Conservation (phyloP, 805 yeast species). For the Sugiyamaella americana region DNA sequence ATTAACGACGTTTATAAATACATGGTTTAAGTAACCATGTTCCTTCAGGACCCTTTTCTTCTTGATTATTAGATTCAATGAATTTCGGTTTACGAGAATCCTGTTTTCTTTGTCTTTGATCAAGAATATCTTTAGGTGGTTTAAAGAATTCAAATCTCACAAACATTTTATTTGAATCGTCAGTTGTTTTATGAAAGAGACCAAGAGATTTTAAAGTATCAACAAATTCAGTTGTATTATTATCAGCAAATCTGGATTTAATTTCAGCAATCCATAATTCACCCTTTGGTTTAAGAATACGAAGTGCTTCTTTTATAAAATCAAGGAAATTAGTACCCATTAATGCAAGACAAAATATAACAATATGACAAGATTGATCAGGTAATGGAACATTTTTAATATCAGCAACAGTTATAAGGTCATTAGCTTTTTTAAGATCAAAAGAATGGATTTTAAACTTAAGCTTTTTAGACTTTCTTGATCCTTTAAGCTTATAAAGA, state of each 20-base stretch:
- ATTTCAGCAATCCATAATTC: constrained; percentile 98
- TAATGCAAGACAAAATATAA: constrained; percentile 86
- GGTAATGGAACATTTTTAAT: constrained; percentile 81
- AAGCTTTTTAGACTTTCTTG: constrained; percentile 32
- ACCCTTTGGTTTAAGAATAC: constrained; percentile 84
- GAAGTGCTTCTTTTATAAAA: constrained; percentile 81
- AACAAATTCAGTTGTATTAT: constrained; percentile 53
- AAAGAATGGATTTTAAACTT: constrained; percentile 71
- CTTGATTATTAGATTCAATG: constrained; percentile 63
- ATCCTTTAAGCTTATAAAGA: constrained; percentile 39
- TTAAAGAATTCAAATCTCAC: constrained; percentile 90
- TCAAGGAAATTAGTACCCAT: constrained; percentile 98
- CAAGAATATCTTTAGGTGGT: constrained; percentile 64
- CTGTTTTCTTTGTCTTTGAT: constrained; percentile 44
- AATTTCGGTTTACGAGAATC: constrained; percentile 36
- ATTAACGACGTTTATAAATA: constrained; percentile 78
- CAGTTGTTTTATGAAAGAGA: constrained; percentile 82
- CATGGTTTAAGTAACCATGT: constrained; percentile 93
- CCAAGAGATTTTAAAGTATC: constrained; percentile 72
- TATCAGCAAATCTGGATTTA: constrained; percentile 81
- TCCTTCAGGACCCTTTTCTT: constrained; percentile 68
- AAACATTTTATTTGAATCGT: constrained; percentile 86
- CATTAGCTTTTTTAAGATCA: constrained; percentile 84
- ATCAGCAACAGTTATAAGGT: constrained; percentile 93
- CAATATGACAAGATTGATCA: constrained; percentile 75